Evolutionary conservation across 345 rosid genomes (phyloP), one percentile per base, ranked within the genome.

Genomic region (Schrenkiella parvula): DNA sequence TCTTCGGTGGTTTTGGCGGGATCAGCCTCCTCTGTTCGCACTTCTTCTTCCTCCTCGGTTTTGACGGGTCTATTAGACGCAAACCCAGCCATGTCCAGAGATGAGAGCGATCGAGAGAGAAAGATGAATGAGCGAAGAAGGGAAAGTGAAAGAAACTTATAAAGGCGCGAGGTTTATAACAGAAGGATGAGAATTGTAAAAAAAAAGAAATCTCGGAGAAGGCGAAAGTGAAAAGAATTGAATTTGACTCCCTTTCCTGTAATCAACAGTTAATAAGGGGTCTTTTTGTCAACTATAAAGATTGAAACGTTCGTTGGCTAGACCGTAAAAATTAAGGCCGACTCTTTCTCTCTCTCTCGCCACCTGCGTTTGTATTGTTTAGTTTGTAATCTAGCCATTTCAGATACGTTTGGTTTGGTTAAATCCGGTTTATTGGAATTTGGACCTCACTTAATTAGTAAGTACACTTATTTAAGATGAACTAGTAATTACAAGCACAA

Each of bases 41-140:
- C 9, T 5, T 50, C 48, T 59, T 73, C 74, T 26, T 73, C 74
- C 14, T 67, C 83, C 6, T 53, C 75, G 73, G 75, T 65, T 70
- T 31, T 31, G 63, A 66, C 41, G 70, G 79, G 74, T 46, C 14
- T 21, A 23, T 80, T 42, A 35, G 82, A n/a, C 34, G 81, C 4
- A 78, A 63, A 82, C 59, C 78, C 81, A n/a, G 82, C 86, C 92
- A 85, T 83, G 14, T 26, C 71, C 53, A 19, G 58, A 43, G 60
- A 54, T 15, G 58, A 66, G 9, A 48, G 41, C 8, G 34, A 47
- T 53, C 2, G 41, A 44, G 41, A 29, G 14, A 46, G 26, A 34
- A 19, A 46, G 66, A 34, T 6, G 58, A 44, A 56, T 4, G 13
- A 43, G 6, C 37, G 55, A 70, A 38, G 5, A 10, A 68, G 14